A percentile compares a stretch with the other conserved stretches of the same genome.
Conservation (phyloP, 495 filamentous ascomycete genomes). For the Viridothelium virens region DNA sequence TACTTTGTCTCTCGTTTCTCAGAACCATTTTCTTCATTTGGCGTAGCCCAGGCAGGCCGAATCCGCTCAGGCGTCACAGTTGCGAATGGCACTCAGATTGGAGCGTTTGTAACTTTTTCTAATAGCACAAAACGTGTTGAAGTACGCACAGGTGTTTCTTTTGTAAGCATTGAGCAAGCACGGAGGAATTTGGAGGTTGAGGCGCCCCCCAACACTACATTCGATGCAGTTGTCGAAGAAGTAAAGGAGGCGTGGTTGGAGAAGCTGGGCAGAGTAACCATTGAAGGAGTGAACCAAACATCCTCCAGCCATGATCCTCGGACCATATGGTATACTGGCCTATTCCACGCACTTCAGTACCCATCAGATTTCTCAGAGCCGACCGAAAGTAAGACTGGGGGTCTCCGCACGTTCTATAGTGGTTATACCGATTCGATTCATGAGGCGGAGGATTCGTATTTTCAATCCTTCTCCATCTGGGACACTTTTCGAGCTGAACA, state of each 20-base stretch:
- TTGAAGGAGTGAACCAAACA: constrained; percentile 22
- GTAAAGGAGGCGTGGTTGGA: constrained; percentile 24
- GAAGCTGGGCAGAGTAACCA: constrained; percentile 21
- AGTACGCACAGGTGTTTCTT: constrained; percentile 21
- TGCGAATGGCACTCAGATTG: constrained; percentile 17
- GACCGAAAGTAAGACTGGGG: constrained; percentile 7
- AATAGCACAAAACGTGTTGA: constrained; percentile 9
- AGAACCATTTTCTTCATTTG: constrained; percentile 18
- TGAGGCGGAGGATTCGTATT: constrained; percentile 19
- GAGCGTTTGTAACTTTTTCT: constrained; percentile 20
- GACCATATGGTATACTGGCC: constrained; percentile 23
- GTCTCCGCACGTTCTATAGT: constrained; percentile 16
- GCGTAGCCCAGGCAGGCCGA: constrained; percentile 13
- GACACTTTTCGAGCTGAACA: constrained; percentile 25
- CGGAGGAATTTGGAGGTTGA: constrained; percentile 21
- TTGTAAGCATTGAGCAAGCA: constrained; percentile 23
- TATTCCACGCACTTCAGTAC: constrained; percentile 24
- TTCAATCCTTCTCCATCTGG: constrained; percentile 23
- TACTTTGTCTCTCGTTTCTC: constrained; percentile 25
- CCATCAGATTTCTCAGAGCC: constrained; percentile 24
- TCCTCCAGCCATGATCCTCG: constrained; percentile 15
- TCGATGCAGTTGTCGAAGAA: constrained; percentile 17
- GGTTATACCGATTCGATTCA: constrained; percentile 24
- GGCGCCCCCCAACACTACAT: constrained; percentile 14
- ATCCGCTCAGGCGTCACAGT: background rate